phyloP scores from a whole-genome alignment of 164 flowering plant genomes.

The Tetracentron sinense region DNA sequence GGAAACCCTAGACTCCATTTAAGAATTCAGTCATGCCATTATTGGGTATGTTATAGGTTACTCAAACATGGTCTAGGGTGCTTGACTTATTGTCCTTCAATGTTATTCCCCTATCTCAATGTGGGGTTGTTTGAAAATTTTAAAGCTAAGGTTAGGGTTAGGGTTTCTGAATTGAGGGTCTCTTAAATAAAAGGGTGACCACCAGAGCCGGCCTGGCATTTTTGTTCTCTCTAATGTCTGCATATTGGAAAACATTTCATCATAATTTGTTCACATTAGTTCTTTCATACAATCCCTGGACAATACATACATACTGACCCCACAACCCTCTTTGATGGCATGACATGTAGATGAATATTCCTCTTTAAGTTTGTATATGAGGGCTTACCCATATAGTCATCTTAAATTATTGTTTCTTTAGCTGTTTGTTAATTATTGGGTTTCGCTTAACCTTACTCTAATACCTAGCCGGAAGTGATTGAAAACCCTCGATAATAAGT shows the following conservation, averaged over 20 bases:
- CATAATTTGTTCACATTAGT: not conserved
- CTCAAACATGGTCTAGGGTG: slow-evolving; percentile 6
- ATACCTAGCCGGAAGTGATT: no score
- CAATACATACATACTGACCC: no score
- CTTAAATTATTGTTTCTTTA: not conserved
- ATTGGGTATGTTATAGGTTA: not conserved
- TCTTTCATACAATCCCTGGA: no score
- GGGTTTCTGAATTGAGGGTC: slow-evolving; percentile 13
- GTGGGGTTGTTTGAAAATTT: not conserved
- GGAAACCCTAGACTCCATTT: not conserved
- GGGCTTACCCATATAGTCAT: not conserved
- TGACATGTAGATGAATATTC: slow-evolving; percentile 26
- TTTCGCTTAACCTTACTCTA: no score
- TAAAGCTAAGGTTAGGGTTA: slow-evolving; percentile 1
- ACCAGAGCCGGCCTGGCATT: slow-evolving; percentile 13
- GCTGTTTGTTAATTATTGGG: no score
- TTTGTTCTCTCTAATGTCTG: slow-evolving; percentile 20
- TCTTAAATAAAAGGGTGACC: slow-evolving; percentile 7
- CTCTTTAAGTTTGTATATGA: not conserved
- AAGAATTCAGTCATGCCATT: not conserved
- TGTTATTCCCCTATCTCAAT: slow-evolving; percentile 1
- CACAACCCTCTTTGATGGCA: no score
- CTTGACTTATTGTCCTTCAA: slow-evolving; percentile 13
- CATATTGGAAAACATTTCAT: slow-evolving; percentile 2
- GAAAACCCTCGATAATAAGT: no score